Conservation (phyloP, 805 yeast genomes). For the Starmerella gropengiesseri region DNA sequence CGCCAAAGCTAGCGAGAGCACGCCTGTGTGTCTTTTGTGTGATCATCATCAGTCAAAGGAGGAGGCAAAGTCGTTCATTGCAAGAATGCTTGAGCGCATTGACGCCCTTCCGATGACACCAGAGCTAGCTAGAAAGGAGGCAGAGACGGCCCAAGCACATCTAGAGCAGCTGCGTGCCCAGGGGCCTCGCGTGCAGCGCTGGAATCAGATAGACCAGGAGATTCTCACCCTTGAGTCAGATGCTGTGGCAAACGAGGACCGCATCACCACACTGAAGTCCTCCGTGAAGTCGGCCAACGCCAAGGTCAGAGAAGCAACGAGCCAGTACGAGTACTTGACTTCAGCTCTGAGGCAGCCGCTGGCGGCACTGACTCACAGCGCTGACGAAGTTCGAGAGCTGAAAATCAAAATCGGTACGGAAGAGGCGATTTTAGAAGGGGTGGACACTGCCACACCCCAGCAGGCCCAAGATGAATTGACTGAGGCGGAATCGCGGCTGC, state of each 20-base stretch:
- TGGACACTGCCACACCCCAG: constrained; percentile 12
- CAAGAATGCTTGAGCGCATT: constrained; percentile 27
- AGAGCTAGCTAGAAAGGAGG: constrained; percentile 31
- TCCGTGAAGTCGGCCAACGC: not conserved
- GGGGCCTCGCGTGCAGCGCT: not conserved
- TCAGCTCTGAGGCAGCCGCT: not conserved
- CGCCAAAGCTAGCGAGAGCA: constrained; percentile 41
- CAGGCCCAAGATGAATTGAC: constrained; percentile 28
- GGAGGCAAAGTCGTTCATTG: constrained; percentile 21
- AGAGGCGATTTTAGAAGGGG: not conserved
- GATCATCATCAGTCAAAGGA: constrained; percentile 46
- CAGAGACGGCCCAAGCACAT: constrained; percentile 15
- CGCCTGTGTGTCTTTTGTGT: constrained; percentile 62
- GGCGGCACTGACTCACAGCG: not conserved
- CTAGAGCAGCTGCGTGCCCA: constrained; percentile 12
- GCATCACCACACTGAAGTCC: not conserved
- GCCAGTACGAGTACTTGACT: not conserved
- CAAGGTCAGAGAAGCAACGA: not conserved
- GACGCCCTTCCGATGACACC: constrained; percentile 29
- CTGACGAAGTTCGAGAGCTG: constrained; percentile 4
- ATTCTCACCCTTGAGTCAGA: not conserved
- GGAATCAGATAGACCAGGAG: not conserved
- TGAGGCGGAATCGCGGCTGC: constrained; percentile 4
- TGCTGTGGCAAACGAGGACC: not conserved
- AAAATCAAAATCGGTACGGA: constrained; percentile 6